phyloP scores from a whole-genome alignment of 225 moss, liverwort and hornwort species.

The Pseudoscleropodium purum region DNA sequence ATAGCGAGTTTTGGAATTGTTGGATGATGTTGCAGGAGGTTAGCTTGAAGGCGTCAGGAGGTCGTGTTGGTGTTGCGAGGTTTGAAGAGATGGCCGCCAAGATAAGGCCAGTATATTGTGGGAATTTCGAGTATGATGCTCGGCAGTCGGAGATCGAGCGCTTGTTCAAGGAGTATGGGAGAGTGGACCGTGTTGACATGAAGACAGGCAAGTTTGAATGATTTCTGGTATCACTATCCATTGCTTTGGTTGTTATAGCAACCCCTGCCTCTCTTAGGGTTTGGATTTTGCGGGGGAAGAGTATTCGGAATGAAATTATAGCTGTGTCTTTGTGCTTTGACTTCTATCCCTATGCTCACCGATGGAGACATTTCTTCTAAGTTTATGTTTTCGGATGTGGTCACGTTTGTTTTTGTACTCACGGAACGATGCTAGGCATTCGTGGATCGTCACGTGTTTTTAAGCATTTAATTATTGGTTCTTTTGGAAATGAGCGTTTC shows the following conservation, averaged over 20 bases:
- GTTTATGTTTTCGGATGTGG: background rate
- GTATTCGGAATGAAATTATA: background rate
- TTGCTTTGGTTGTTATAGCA: background rate
- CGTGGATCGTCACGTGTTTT: background rate
- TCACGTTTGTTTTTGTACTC: background rate
- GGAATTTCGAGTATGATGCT: conserved; percentile 98
- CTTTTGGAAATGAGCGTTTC: background rate
- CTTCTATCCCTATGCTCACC: background rate
- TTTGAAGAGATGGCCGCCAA: conserved; percentile 59
- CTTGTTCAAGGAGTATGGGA: conserved; percentile 89
- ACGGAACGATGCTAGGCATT: background rate
- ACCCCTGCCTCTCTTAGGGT: conserved; percentile 3
- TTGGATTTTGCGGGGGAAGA: background rate
- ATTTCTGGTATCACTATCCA: background rate
- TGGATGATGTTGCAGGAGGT: background rate
- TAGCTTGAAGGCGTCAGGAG: background rate
- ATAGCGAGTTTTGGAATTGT: background rate
- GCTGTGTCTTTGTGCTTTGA: background rate
- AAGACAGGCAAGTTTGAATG: conserved; percentile 77
- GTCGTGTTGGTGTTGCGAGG: background rate
- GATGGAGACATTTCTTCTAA: background rate
- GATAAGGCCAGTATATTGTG: conserved; percentile 95
- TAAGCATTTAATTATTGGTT: background rate
- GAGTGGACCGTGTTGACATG: conserved; percentile 98
- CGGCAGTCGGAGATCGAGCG: conserved; percentile 95